phyloP scores from a whole-genome alignment of 768 basidiomycete genomes.

The Pleurotus salmoneostramineus region DNA sequence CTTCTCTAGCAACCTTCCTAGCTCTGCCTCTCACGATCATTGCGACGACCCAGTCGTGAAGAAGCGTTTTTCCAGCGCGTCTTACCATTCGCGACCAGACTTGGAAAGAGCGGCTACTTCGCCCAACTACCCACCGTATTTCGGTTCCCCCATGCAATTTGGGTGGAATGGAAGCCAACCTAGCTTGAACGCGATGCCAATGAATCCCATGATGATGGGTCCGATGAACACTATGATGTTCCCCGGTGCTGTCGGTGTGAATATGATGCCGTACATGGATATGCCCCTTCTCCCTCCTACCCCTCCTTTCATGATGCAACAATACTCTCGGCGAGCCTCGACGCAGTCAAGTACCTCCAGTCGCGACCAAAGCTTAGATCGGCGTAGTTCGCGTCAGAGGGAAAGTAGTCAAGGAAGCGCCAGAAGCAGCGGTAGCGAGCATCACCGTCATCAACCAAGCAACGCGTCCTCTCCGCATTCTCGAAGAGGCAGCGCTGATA shows the following conservation, averaged over 20 bases:
- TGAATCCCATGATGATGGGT: constrained; percentile 5
- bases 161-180: constrained; percentile 35
- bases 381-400: background rate
- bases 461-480: background rate
- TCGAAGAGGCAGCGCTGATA: constrained; percentile 3
- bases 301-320: constrained; percentile 73
- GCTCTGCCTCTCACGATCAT: background rate
- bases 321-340: constrained; percentile 39
- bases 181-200: constrained; percentile 21
- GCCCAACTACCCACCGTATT: background rate
- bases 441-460: background rate
- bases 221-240: constrained; percentile 21
- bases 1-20: background rate
- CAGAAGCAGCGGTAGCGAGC: constrained; percentile 4
- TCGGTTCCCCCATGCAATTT: background rate
- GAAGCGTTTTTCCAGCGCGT: constrained; percentile 11
- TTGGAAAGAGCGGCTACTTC: constrained; percentile 7
- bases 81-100: constrained; percentile 9
- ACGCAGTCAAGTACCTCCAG: constrained; percentile 27
- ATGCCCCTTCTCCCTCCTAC: constrained; percentile 71
- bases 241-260: constrained; percentile 32
- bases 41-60: background rate
- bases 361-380: background rate
- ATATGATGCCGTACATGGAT: constrained; percentile 47
- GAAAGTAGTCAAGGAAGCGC: constrained; percentile 6